These are phyloP conservation scores for Trebouxia gelatinosa DNA, from an alignment of 163 green algal genomes.

Conservation along the genomic window DNA sequence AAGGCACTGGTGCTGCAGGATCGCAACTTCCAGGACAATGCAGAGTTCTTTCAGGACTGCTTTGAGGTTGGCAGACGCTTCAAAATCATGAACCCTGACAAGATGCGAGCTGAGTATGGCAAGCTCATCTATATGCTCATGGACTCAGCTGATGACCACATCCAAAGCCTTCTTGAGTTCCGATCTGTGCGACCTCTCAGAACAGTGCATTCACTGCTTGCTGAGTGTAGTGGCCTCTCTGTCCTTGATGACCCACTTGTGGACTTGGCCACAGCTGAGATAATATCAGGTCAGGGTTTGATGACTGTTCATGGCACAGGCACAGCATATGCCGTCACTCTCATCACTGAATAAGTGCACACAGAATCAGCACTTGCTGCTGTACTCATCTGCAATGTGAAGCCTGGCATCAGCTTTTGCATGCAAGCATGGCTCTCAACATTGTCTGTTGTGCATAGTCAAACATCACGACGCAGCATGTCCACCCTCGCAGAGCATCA, in stretches of 20 bases:
- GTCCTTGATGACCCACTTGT: conserved; percentile 86
- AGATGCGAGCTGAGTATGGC: conserved; percentile 86
- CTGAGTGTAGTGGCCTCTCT: conserved; percentile 55
- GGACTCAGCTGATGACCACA: conserved; percentile 45
- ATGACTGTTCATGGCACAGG: too few relatives aligned
- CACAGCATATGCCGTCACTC: too few relatives aligned
- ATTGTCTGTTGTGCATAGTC: too few relatives aligned
- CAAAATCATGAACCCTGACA: conserved; percentile 95
- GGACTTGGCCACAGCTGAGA: conserved; percentile 79
- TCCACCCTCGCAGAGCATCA: too few relatives aligned
- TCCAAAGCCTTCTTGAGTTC: conserved; percentile 88
- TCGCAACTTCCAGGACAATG: conserved; percentile 65
- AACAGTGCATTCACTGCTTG: conserved; percentile 54
- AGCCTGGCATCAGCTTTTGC: too few relatives aligned
- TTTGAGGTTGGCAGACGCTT: conserved; percentile 92
- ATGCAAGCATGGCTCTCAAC: too few relatives aligned
- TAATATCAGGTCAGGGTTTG: conserved; percentile 46
- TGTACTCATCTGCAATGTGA: too few relatives aligned
- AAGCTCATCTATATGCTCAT: conserved; percentile 79
- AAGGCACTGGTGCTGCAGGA: background rate
- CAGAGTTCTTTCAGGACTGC: conserved; percentile 80
- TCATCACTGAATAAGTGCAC: too few relatives aligned
- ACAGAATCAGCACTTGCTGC: too few relatives aligned
- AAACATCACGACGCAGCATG: too few relatives aligned
- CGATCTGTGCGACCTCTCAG: conserved; percentile 74